phyloP scores from a whole-genome alignment of 306 rosid species.

The Psophocarpus tetragonolobus region DNA sequence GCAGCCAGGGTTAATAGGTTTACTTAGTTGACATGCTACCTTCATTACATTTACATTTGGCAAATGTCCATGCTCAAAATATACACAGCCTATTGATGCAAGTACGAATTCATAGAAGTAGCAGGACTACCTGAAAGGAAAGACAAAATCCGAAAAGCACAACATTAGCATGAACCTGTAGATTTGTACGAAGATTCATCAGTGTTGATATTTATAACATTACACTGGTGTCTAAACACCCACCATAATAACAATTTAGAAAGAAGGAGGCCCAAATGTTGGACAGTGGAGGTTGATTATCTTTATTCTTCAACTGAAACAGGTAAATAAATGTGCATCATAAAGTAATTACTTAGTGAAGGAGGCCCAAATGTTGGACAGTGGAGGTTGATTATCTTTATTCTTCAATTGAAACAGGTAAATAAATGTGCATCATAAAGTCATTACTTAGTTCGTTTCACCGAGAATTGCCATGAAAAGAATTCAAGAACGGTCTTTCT shows the following conservation, averaged over 20 bases:
- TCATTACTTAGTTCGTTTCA: neutral
- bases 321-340: neutral
- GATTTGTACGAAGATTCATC: neutral
- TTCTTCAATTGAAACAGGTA: neutral
- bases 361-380: neutral
- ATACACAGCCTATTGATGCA: neutral
- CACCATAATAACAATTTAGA: neutral
- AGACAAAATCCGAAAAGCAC: no score
- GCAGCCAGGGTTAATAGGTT: neutral
- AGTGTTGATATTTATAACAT: neutral
- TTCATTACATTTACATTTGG: neutral
- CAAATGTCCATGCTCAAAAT: neutral
- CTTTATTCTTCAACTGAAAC: no score
- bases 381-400: neutral
- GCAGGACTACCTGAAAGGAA: neutral
- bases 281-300: neutral
- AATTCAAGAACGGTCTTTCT: neutral
- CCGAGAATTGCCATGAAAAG: neutral
- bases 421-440: neutral
- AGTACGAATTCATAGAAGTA: neutral
- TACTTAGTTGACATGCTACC: neutral
- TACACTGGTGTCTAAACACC: neutral
- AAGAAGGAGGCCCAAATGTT: neutral
- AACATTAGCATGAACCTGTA: neutral
- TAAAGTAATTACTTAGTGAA: neutral